Conservation (phyloP, 768 basidiomycete species). For the Leccinum arenicola region DNA sequence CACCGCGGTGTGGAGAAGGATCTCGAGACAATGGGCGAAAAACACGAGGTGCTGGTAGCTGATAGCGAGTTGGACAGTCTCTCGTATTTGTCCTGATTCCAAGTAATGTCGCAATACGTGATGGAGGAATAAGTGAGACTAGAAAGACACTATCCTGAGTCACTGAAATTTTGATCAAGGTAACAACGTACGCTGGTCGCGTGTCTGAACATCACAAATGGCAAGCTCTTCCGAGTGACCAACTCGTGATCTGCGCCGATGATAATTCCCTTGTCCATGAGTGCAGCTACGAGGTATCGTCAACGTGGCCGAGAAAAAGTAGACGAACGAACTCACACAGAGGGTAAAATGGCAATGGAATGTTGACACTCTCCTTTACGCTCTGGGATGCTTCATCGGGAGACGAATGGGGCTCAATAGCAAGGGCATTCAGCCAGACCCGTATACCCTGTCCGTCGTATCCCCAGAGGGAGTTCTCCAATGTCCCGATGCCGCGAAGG, state of each 20-base stretch:
- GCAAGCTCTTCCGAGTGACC: conserved; percentile 66
- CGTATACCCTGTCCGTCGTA: conserved; percentile 89
- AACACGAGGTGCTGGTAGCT: conserved; percentile 88
- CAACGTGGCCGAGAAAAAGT: not conserved
- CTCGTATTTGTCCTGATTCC: conserved; percentile 53
- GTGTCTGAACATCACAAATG: conserved; percentile 91
- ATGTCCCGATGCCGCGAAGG: conserved; percentile 83
- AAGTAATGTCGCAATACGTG: conserved; percentile 87
- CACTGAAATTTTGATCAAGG: conserved; percentile 2
- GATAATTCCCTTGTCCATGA: conserved; percentile 99
- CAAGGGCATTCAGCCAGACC: conserved; percentile 94
- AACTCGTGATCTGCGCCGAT: conserved; percentile 93
- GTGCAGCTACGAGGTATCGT: conserved; percentile 58
- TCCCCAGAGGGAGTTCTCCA: conserved; percentile 98
- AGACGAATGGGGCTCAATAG: conserved; percentile 65
- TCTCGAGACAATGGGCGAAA: conserved; percentile 92
- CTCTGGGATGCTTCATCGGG: conserved; percentile 39
- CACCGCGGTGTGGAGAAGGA: conserved; percentile 88
- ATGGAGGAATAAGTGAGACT: conserved; percentile 94
- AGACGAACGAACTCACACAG: conserved; percentile 58
- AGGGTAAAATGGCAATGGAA: conserved; percentile 92
- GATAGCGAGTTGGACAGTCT: conserved; percentile 82
- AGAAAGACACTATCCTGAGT: conserved; percentile 1
- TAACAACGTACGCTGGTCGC: conserved; percentile 71
- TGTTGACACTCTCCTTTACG: conserved; percentile 91